Base-by-base conservation (phyloP, 2,329 filamentous ascomycete species). In the Claviceps sorghi region DNA sequence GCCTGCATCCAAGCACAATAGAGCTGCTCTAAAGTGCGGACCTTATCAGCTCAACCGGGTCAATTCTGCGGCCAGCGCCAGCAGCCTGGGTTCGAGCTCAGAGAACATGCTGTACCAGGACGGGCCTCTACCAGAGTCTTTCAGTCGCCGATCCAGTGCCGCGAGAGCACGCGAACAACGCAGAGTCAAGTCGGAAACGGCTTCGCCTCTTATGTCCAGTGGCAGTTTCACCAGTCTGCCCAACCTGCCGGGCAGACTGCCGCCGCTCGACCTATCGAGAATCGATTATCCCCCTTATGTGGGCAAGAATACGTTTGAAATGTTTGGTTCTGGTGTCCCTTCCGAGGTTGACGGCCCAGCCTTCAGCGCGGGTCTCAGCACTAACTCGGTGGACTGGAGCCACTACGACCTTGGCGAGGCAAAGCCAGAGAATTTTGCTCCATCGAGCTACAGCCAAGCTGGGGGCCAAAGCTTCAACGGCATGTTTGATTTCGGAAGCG, bases 11-110 rank as follows among this genome's bases (percentile, higher is more conserved):
- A 82, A 81, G 67, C 77, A 78, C 64, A 72, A 75, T 60, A 78
- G 78, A 57, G 73, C 75, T 34, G 74, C 78, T 32, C 79, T 82
- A 58, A 82, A 82, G 64, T 76, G 73, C 58, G 77, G 77, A 34
- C 79, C 81, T 21, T 84, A 84, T 58, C 74, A 76, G 54, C 72
- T 82, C 43, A 76, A 70, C 61, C 74, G 79, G 53, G 76, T 76
- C 57, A 77, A 79, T 65, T 77, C 78, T 21, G 70, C 78, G 56
- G 74, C 78, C 65, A 72, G 78, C 65, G 65, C 71, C 53, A 67
- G 71, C 63, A 73, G 73, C 62, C 60, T 77, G 41, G 71, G 71
- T 22, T 71, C 70, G 51, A 66, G 70, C 52, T 64, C 67, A 34
- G 72, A 68, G 53, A 66, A 62, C 53, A 58, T 72, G 57, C 65